Percentiles rank a stretch among this genome's conserved stretches.
Conservation (phyloP, 495 filamentous ascomycete species). For the Hapsidospora chrysogenum region DNA sequence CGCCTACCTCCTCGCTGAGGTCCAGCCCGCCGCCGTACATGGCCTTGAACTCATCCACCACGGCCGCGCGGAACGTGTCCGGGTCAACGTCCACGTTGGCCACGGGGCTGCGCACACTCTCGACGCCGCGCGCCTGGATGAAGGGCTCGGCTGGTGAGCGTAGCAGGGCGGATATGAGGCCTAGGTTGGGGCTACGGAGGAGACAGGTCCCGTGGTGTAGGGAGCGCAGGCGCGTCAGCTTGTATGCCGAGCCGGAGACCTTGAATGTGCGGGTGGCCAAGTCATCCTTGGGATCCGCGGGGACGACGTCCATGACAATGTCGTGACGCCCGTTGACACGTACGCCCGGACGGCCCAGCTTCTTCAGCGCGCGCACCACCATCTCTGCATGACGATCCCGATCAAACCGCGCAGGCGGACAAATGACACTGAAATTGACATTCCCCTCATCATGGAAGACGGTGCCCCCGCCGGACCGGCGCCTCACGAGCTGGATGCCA, state of each 20-base stretch:
- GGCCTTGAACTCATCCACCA: constrained; percentile 29
- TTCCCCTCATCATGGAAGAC: constrained; percentile 90
- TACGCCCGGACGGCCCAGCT: constrained; percentile 27
- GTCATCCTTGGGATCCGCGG: constrained; percentile 12
- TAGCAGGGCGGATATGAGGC: constrained; percentile 44
- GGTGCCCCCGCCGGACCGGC: constrained; percentile 75
- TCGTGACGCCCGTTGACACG: constrained; percentile 84
- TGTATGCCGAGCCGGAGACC: constrained; percentile 85
- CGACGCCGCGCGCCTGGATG: constrained; percentile 73
- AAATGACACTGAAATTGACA: constrained; percentile 85
- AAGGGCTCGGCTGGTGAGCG: constrained; percentile 55
- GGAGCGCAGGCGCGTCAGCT: constrained; percentile 58
- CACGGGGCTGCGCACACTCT: constrained; percentile 76
- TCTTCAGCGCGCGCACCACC: constrained; percentile 61
- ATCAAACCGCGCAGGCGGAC: constrained; percentile 54
- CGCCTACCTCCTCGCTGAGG: constrained; percentile 30
- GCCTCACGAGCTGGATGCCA: constrained; percentile 50
- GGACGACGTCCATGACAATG: constrained; percentile 52
- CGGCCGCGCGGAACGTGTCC: constrained; percentile 32
- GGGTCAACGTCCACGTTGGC: constrained; percentile 47
- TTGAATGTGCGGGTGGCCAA: constrained; percentile 38
- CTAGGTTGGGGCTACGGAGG: constrained; percentile 52
- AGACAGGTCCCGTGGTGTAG: constrained; percentile 90
- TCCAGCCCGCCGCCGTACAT: constrained; percentile 29
- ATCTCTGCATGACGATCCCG: constrained; percentile 80